Conservation (phyloP, 805 yeast genomes). For the Yarrowia sp. region DNA sequence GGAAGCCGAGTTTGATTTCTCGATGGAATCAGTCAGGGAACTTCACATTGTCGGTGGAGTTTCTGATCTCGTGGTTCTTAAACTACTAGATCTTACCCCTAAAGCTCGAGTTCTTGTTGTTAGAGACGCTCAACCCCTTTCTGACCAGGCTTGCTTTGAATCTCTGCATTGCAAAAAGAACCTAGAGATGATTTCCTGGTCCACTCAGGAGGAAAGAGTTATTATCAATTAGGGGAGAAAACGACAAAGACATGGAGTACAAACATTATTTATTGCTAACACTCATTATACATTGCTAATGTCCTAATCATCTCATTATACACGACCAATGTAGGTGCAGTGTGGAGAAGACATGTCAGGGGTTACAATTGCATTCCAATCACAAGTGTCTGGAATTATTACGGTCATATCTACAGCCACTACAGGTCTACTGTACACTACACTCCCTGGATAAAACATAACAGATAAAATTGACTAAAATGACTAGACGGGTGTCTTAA, state of each 20-base stretch:
- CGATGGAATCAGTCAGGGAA: slow-evolving; percentile 1
- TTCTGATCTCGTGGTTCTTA: not conserved
- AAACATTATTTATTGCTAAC: too few relatives aligned
- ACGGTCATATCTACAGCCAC: too few relatives aligned
- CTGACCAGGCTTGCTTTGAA: not conserved
- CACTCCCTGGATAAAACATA: not conserved
- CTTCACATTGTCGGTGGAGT: slow-evolving; percentile 15
- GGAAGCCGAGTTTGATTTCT: not conserved
- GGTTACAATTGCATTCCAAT: too few relatives aligned
- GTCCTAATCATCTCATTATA: too few relatives aligned
- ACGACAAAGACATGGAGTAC: too few relatives aligned
- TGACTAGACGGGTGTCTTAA: slow-evolving; percentile 6
- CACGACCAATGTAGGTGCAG: too few relatives aligned
- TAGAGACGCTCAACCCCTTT: not conserved
- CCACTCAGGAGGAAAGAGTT: not conserved
- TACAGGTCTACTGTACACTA: too few relatives aligned
- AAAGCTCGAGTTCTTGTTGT: slow-evolving; percentile 11
- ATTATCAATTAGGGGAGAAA: not conserved
- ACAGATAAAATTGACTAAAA: slow-evolving; percentile 16
- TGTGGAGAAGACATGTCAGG: too few relatives aligned
- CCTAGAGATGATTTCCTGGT: slow-evolving; percentile 31
- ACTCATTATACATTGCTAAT: too few relatives aligned
- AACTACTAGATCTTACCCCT: slow-evolving; percentile 5
- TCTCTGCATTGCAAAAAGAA: slow-evolving; percentile 1
- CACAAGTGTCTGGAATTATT: too few relatives aligned